Conservation (phyloP, 2,329 filamentous ascomycete genomes). For the Fusarium foetens region DNA sequence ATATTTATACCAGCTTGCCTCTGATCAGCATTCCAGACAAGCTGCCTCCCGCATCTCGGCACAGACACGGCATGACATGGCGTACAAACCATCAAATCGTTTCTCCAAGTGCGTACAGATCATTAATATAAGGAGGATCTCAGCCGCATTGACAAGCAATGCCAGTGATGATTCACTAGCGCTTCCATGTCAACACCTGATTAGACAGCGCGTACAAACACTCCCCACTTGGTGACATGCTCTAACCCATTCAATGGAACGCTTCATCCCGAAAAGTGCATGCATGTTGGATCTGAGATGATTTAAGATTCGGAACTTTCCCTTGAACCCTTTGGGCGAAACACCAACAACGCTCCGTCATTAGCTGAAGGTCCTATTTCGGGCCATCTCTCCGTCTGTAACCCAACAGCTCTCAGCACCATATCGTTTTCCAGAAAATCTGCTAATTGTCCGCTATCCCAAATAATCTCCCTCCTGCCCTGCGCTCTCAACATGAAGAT, state of each 20-base stretch:
- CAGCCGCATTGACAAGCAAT: neutral
- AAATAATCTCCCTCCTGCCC: slow-evolving; percentile 4
- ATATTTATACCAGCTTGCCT: neutral
- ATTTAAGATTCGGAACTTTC: neutral
- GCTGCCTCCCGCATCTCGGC: neutral
- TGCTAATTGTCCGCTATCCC: slow-evolving; percentile 2
- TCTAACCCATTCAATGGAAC: neutral
- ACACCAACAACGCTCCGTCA: neutral
- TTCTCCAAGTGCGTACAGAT: neutral
- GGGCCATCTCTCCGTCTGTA: slow-evolving; percentile 1
- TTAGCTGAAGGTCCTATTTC: slow-evolving; percentile 9
- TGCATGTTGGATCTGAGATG: neutral
- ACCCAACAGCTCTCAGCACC: neutral
- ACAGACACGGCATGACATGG: neutral
- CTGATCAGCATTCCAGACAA: neutral
- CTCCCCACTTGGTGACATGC: neutral
- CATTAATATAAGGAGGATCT: neutral
- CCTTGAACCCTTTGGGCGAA: neutral
- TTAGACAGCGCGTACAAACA: neutral
- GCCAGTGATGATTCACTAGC: neutral
- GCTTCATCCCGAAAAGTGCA: neutral
- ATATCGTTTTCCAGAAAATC: slow-evolving; percentile 7
- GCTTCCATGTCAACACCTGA: neutral
- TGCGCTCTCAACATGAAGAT: neutral
- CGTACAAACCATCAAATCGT: neutral